These are phyloP conservation scores for Yamadazyma insecticola DNA, from an alignment of 805 yeast species.

Conservation along the genomic window DNA sequence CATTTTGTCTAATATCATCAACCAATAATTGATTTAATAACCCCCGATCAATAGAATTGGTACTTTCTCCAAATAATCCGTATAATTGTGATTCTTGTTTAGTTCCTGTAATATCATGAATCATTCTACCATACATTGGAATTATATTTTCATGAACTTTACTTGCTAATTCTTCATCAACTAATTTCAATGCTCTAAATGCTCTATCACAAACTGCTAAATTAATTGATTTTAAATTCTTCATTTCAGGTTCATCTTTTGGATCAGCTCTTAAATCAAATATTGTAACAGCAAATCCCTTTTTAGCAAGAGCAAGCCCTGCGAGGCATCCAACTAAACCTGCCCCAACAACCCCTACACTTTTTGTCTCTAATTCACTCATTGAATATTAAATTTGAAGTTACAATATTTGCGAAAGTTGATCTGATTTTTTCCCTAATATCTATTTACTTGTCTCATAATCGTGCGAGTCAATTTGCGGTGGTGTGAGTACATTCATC, in stretches of 20 bases:
- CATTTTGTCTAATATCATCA: slow-evolving; percentile 50
- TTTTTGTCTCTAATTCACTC: too few species aligned
- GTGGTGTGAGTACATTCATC: too few species aligned
- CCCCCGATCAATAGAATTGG: slow-evolving; percentile 80
- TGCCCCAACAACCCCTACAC: slow-evolving; percentile 70
- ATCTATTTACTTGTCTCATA: too few species aligned
- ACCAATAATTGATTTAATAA: slow-evolving; percentile 61
- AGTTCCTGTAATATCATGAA: slow-evolving; percentile 62
- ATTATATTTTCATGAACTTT: slow-evolving; percentile 57
- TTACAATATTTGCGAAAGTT: too few species aligned
- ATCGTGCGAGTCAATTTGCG: too few species aligned
- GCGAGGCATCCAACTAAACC: slow-evolving; percentile 87
- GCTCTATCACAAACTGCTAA: slow-evolving; percentile 88
- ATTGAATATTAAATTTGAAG: too few species aligned
- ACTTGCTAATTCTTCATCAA: slow-evolving; percentile 55
- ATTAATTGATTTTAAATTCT: slow-evolving; percentile 58
- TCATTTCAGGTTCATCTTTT: slow-evolving; percentile 46
- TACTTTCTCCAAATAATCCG: slow-evolving; percentile 77
- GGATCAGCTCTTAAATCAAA: slow-evolving; percentile 74
- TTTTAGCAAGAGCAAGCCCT: slow-evolving; percentile 71
- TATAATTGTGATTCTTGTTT: slow-evolving; percentile 64
- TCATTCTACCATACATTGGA: slow-evolving; percentile 90
- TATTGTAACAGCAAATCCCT: slow-evolving; percentile 68
- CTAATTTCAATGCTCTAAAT: slow-evolving; percentile 58
- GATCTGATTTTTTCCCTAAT: too few species aligned